Percentiles rank a stretch among this genome's conserved stretches.
Conservation (phyloP, 148 eudicot genomes). For the Chenopodium suecicum region DNA sequence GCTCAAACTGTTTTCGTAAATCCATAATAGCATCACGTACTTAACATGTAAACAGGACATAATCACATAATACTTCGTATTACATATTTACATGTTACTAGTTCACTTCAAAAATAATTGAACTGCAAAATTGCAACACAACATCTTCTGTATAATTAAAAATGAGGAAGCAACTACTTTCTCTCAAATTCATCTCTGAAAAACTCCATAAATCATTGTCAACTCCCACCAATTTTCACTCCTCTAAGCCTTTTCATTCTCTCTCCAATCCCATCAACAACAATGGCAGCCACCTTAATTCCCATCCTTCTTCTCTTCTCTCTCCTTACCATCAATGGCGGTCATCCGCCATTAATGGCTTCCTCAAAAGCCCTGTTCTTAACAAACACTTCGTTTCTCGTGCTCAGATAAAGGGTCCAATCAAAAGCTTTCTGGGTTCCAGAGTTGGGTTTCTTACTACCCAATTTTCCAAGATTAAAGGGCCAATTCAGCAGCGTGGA, state of each 20-base stretch:
- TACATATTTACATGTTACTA: no score
- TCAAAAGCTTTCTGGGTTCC: constrained; percentile 25
- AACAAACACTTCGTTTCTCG: constrained; percentile 28
- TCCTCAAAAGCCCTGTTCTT: constrained; percentile 33
- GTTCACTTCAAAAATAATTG: no score
- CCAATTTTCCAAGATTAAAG: constrained; percentile 22
- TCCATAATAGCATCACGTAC: no score
- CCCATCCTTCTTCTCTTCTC: constrained; percentile 23
- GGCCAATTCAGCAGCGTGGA: constrained; percentile 23
- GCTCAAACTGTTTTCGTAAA: no score
- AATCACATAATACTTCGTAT: no score
- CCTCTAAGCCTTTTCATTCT: constrained; percentile 15
- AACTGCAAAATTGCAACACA: no score
- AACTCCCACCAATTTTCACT: constrained; percentile 13
- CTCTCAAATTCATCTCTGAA: constrained; percentile 37
- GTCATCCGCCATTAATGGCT: constrained; percentile 28
- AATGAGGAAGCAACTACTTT: constrained; percentile 44
- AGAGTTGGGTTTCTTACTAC: constrained; percentile 14
- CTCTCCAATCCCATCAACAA: constrained; percentile 20
- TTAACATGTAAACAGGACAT: no score
- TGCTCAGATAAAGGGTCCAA: constrained; percentile 30
- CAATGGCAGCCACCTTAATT: neutral
- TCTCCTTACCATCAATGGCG: constrained; percentile 28
- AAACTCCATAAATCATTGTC: constrained; percentile 25
- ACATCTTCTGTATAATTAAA: neutral